Percentiles rank a stretch among this genome's conserved stretches.
Conservation (phyloP, 176 grass and related monocot species). For the Rhipidocladum racemiflorum region DNA sequence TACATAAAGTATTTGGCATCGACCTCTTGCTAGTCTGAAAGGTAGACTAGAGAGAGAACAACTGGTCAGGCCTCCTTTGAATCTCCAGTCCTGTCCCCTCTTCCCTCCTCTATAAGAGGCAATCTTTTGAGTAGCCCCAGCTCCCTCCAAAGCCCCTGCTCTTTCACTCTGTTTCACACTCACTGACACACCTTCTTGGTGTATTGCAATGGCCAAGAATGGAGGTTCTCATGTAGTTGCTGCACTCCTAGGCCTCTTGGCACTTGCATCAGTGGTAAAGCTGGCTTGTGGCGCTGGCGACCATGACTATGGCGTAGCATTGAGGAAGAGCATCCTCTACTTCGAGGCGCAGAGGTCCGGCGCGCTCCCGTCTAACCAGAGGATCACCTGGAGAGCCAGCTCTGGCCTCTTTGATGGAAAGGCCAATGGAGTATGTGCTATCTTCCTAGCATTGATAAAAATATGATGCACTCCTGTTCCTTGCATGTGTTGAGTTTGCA, state of each 20-base stretch:
- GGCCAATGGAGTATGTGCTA: slow-evolving; percentile 63
- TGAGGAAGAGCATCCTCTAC: slow-evolving; percentile 88
- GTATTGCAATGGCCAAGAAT: slow-evolving; percentile 31
- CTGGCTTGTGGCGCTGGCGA: slow-evolving; percentile 17
- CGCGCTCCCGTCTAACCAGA: slow-evolving; percentile 62
- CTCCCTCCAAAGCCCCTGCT: slow-evolving; percentile 22
- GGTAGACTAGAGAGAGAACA: not conserved
- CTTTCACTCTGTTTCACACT: not conserved
- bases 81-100: not conserved
- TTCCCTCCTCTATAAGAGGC: slow-evolving; percentile 40
- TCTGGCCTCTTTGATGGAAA: slow-evolving; percentile 85
- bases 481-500: not conserved
- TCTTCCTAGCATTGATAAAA: not conserved
- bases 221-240: not conserved
- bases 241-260: slow-evolving; percentile 15
- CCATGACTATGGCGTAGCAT: slow-evolving; percentile 75
- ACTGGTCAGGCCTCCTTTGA: slow-evolving; percentile 36
- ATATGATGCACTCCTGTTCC: not conserved
- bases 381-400: slow-evolving; percentile 71
- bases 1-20: not conserved
- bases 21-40: slow-evolving; percentile 15
- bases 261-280: slow-evolving; percentile 18
- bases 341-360: slow-evolving; percentile 94
- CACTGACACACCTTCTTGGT: not conserved
- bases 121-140: not conserved